Base-by-base conservation (phyloP, 371 early-diverging fungal species). In the Amoeboradix gromovi region DNA sequence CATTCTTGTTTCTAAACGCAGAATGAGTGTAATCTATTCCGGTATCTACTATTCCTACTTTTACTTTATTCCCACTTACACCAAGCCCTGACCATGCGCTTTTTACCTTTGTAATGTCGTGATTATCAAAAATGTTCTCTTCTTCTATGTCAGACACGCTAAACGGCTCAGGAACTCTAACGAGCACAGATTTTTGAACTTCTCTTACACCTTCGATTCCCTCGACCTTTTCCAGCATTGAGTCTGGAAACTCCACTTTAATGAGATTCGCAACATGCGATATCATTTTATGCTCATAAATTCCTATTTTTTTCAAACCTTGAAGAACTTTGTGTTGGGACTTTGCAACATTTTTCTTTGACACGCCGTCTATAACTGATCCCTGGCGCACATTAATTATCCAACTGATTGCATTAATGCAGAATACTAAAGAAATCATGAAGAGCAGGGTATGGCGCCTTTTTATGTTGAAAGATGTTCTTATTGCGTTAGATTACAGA, bases 11-110 rank as follows among this genome's bases (percentile, higher is more conserved):
- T 12, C 5, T 48, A 68, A 70, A 1, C 29, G 28, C 67, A 1
- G 68, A 66, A 28, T 68, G 68, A 12, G 27, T 22, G 16, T 30
- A 71, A 31, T 71, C 71, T 27, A 71, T 5, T 1, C 71, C 71
- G 1, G 71, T 30, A 27, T 71, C 71, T 1, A 71, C 28, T 65
- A 71, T 70, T 1, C 71, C 71, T 22, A 71, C 29, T 12, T 30
- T 66, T 22, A 71, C 17, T 28, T 66, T 66, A 0, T 66, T 1
- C 22, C 71, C 71, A 16, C 1, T 29, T 30, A 71, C 22, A 29
- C 70, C 27, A 48, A 48, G 22, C 22, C 22, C 12, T 12, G 48
- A 48, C 22, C 48, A 22, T 12, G 22, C 48, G 22, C 22, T 22
- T 48, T 5, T 12, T 12, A 48, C 48, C 48, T 48, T 5, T 12